A percentile compares a stretch with the other conserved stretches of the same genome.
phyloP scores from a whole-genome alignment of 2,329 filamentous ascomycete genomes.

The Xylaria multiplex region DNA sequence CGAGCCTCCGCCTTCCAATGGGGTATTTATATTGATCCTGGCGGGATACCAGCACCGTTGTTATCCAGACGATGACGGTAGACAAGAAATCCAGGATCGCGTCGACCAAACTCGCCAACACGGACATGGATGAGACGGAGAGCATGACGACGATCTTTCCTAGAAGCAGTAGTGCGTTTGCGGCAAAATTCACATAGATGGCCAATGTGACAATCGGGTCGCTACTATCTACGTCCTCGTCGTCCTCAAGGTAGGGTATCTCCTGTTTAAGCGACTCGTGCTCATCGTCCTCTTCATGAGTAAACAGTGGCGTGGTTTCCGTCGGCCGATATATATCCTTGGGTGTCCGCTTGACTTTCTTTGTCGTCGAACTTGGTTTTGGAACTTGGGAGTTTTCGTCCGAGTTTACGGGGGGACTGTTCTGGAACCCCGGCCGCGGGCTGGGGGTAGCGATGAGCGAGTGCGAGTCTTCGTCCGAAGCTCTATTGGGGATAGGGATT shows the following conservation, averaged over 20 bases:
- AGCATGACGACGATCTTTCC: conserved; percentile 82
- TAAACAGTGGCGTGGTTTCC: conserved; percentile 74
- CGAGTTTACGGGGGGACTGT: conserved; percentile 20
- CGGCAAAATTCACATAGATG: conserved; percentile 85
- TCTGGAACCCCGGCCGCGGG: conserved; percentile 22
- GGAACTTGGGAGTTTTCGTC: conserved; percentile 29
- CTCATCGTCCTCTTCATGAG: conserved; percentile 59
- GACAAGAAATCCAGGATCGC: conserved; percentile 82
- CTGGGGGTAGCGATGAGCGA: conserved; percentile 14
- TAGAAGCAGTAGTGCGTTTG: conserved; percentile 78
- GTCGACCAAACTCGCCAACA: conserved; percentile 82
- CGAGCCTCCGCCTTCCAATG: conserved; percentile 78
- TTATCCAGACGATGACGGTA: conserved; percentile 83
- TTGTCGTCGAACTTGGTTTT: conserved; percentile 44
- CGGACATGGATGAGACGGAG: conserved; percentile 82
- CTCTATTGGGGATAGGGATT: conserved; percentile 3
- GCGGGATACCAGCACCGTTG: conserved; percentile 77
- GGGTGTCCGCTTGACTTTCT: conserved; percentile 79
- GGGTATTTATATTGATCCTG: conserved; percentile 81
- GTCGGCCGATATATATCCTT: conserved; percentile 85
- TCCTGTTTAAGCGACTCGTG: conserved; percentile 58
- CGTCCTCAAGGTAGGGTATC: conserved; percentile 76
- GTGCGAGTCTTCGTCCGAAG: conserved; percentile 15
- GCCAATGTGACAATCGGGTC: conserved; percentile 83
- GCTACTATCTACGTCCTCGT: conserved; percentile 76